Base-by-base conservation (phyloP, 2,329 filamentous ascomycete species). In the Didymella pinodella region DNA sequence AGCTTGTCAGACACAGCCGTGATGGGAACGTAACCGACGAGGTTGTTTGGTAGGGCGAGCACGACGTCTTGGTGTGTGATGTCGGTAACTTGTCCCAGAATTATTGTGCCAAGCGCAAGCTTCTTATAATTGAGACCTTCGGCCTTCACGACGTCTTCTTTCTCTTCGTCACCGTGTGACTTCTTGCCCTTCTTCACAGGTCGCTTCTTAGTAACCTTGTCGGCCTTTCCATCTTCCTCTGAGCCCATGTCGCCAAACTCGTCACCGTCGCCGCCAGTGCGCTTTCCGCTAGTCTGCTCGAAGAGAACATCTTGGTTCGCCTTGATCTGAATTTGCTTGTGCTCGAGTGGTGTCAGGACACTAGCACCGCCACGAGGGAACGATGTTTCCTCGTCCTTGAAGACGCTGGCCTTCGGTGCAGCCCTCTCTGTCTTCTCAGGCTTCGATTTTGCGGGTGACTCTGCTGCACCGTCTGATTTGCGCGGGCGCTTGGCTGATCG, bases 281-380 rank as follows among this genome's bases (percentile, higher is more conserved):
- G 63, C 79, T 85, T 89, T 75, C 85, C 86, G n/a, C 79, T 79
- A 11, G 78, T 86, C 69, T 96, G 89, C 78, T 98, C 95, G 74
- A 94, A 95, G 38, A 96, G 82, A 40, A 93, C 95, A 82, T 99
- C 95, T 69, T 90, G 89, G 73, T 91, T 95, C 45, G 95, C 95
- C 78, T 98, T 90, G 58, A 96, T 89, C 71, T 95, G 90, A 63
- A 99, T 98, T 78, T 98, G 92, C 80, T 97, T 97, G 75, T 96
- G 91, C 77, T 99, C 95, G 50, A 99, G 82, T 20, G 95, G 93
- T 2, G 95, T 97, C 74, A 99, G 81, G 51, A 97, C 84, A 73
- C 92, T 96, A 52, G 88, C 94, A 43, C 95, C 96, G 55, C 95
- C 95, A 83, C 95, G 88, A 66, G 95, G 94, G 71, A 99, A 99